Base-by-base conservation (phyloP, 495 filamentous ascomycete genomes). In the Collariella sp. region DNA sequence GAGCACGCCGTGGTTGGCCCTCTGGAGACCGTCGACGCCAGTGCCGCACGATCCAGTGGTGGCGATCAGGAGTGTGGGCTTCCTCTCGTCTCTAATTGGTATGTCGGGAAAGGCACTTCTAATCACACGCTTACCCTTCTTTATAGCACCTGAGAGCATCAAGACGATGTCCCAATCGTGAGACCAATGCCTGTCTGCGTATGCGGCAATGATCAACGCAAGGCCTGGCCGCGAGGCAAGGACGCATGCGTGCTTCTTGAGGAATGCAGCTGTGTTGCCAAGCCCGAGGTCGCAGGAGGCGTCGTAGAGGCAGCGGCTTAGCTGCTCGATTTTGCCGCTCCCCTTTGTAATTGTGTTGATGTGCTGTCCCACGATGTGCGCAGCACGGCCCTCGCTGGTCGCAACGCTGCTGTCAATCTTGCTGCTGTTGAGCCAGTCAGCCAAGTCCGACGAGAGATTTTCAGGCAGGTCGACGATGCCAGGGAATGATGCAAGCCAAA, bases 241-340 rank as follows among this genome's bases (percentile, higher is more conserved):
- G 46, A 56, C 53, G 35, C 39, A 47, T 1, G 24, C 53, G 19
- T 56, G 53, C 53, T 50, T 56, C 53, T 50, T 56, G 7, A 56
- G 53, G 7, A 34, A 31, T 1, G 13, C 22, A 2, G 26, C 52
- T 19, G 36, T 36, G 19, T 16, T 3, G 35, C 45, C 18, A 13
- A 34, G 2, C 0, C 2, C 39, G 38, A 31, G 1, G 46, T 49
- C 53, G 2, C 13, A 3, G 26, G 7, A 38, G 9, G 53, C 53
- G 15, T 1, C 4, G 6, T 55, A 34, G 44, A 55, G 53, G 39
- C 45, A 49, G 53, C 53, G 53, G 10, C 20, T 4, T n/a, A n/a
- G n/a, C n/a, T n/a, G n/a, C n/a, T n/a, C n/a, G n/a, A n/a, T n/a
- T n/a, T n/a, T n/a, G n/a, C n/a, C n/a, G n/a, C n/a, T n/a, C n/a